These are phyloP conservation scores for Cutaneotrichosporon sp. DNA, from an alignment of 1,284 basidiomycete species.

Conservation along the genomic window DNA sequence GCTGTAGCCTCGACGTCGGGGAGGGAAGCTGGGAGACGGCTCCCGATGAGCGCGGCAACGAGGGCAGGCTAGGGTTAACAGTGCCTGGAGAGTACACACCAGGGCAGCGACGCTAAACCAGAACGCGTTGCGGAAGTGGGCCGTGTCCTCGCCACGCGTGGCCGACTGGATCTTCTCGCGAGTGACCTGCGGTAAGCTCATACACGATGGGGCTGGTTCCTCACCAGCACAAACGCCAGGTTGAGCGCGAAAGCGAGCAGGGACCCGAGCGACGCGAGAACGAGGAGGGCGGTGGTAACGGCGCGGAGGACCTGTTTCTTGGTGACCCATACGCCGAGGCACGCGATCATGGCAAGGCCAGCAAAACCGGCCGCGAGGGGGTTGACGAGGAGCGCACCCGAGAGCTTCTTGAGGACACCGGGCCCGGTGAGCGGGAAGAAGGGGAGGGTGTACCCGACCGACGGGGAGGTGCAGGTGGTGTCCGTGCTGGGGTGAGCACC, in stretches of 20 bases:
- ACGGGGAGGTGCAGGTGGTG: conserved; percentile 30
- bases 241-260: conserved; percentile 17
- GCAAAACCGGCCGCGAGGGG: conserved; percentile 42
- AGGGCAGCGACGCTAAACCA: conserved; percentile 48
- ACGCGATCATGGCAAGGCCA: conserved; percentile 32
- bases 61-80: not conserved
- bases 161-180: conserved; percentile 31
- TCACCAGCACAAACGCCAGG: conserved; percentile 38
- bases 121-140: conserved; percentile 39
- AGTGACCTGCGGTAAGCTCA: conserved; percentile 23
- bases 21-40: not conserved
- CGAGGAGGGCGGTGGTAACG: not conserved
- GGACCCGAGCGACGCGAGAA: not conserved
- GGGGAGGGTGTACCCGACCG: conserved; percentile 39
- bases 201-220: too few species aligned
- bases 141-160: conserved; percentile 30
- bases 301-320: conserved; percentile 37
- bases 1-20: not conserved
- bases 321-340: conserved; percentile 14
- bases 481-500: conserved; percentile 20
- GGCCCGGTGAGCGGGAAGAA: conserved; percentile 17
- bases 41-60: not conserved
- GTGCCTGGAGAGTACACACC: conserved; percentile 26
- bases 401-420: conserved; percentile 19
- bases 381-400: conserved; percentile 41